Base-by-base conservation (phyloP, 148 eudicot species). In the Persicaria tinctoria region DNA sequence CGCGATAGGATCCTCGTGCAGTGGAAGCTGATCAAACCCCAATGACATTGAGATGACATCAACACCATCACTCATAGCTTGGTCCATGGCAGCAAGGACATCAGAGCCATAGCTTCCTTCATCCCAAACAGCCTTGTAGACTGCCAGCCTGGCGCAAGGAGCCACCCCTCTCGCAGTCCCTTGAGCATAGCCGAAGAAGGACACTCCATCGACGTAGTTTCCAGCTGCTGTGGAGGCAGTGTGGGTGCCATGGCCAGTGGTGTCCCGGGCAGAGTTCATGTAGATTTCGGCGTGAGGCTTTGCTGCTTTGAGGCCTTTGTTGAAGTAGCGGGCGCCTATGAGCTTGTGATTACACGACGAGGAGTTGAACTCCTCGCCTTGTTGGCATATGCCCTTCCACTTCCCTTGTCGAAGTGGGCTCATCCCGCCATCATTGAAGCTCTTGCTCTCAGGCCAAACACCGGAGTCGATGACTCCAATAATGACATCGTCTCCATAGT, bases 171-270 rank as follows among this genome's bases (percentile, higher is more conserved):
- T 49, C 0, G 97, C 87, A 1, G 82, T 86, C 8, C 97, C 97
- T 4, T 73, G 48, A 5, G 88, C 93, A 49, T 89, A 91, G 27
- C 97, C 91, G 14, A 89, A 91, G 74, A 66, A 89, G 5, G 88
- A 83, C n/a, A 83, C 93, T 0, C 77, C 81, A 0, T 72, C 76
- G 0, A 87, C 93, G 0, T 82, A 84, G 76, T 72, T 82, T 14
- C 97, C 93, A 0, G 85, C 93, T 0, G 84, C 86, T 0, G 90
- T 91, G 44, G 93, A 84, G 0, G 91, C 80, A 0, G 90, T 86
- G 77, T 91, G 97, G 57, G 93, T 89, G 18, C 97, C 97, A 59
- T 91, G 97, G 10, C 97, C 97, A 0, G 84, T 86, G 0, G 81
- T 77, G 80, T 91, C 93, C 59, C 97, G 82, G 2, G 89, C 82